Base-by-base conservation (phyloP, 345 rosid species). In the Aethionema arabicum region DNA sequence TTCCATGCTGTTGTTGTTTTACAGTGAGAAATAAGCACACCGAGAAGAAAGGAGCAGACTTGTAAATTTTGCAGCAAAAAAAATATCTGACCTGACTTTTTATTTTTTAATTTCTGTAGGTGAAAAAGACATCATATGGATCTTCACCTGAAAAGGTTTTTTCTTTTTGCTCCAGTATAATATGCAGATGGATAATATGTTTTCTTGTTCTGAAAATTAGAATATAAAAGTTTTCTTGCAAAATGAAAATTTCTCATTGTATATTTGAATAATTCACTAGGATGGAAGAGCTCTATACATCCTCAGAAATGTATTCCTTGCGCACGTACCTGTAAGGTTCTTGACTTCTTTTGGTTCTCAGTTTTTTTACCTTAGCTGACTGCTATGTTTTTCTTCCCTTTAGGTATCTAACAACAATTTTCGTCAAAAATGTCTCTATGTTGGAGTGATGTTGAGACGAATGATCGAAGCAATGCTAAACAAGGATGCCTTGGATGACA, bases 401-500 rank as follows among this genome's bases (percentile, higher is more conserved):
- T 54, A 89, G 98, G 93, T 89, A 57, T 73, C 44, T 42, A 57
- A 61, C 57, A 77, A 82, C 66, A 89, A 87, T 76, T 85, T 85
- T 66, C 95, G 80, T 42, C 95, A 82, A 57, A 92, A 92, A 78
- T 87, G 98, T 74, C 71, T 87, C 48, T 92, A 92, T 79, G 98
- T 87, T 67, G 95, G 85, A 41, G 97, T 92, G 42, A 92, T 92
- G 98, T 64, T 92, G 70, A 82, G 98, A 72, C 82, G 97, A 65
- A 84, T 92, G 83, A 73, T 92, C 85, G 98, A 92, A 68, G 96
- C 97, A 65, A 76, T 89, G 70, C 69, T 89, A 59, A 92, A 89
- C 69, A 92, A 92, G 76, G 98, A 92, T 80, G 86, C 98, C 0
- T 78, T 92, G 89, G 97, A 92, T 89, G 98, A 92, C 80, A 92